Conservation (phyloP, 2,329 filamentous ascomycete genomes). For the Neospermospora avenae region DNA sequence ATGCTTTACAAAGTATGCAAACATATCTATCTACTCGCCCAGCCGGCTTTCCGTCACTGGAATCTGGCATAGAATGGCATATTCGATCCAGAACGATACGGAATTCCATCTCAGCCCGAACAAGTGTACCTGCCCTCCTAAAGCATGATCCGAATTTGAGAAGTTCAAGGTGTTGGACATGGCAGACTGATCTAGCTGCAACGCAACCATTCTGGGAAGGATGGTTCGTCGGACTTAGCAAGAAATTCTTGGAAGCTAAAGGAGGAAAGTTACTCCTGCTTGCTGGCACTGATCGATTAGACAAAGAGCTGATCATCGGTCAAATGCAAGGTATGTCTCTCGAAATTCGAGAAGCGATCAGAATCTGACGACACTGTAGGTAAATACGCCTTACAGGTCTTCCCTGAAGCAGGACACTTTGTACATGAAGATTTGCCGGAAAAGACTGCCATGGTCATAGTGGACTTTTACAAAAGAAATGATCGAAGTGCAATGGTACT, state of each 20-base stretch:
- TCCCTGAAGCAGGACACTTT: conserved; percentile 94
- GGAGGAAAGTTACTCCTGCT: conserved; percentile 83
- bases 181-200: conserved; percentile 78
- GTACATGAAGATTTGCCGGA: conserved; percentile 93
- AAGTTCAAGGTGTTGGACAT: conserved; percentile 55
- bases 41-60: conserved; percentile 69
- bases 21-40: conserved; percentile 83
- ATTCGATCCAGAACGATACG: conserved; percentile 82
- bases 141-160: conserved; percentile 42
- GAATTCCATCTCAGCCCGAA: conserved; percentile 77
- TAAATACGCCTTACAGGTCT: conserved; percentile 93
- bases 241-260: conserved; percentile 77
- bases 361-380: conserved; percentile 43
- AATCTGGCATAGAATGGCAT: conserved; percentile 90
- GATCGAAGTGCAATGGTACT: conserved; percentile 81
- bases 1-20: conserved; percentile 92
- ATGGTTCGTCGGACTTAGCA: conserved; percentile 87
- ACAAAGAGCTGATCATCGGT: conserved; percentile 90
- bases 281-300: conserved; percentile 84
- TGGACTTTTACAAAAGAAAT: conserved; percentile 90
- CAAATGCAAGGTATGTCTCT: conserved; percentile 82
- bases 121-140: conserved; percentile 81
- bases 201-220: conserved; percentile 92
- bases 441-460: conserved; percentile 79
- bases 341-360: background rate